Conservation (phyloP, 352 stramenopile species). For the Pythium coloratum region DNA sequence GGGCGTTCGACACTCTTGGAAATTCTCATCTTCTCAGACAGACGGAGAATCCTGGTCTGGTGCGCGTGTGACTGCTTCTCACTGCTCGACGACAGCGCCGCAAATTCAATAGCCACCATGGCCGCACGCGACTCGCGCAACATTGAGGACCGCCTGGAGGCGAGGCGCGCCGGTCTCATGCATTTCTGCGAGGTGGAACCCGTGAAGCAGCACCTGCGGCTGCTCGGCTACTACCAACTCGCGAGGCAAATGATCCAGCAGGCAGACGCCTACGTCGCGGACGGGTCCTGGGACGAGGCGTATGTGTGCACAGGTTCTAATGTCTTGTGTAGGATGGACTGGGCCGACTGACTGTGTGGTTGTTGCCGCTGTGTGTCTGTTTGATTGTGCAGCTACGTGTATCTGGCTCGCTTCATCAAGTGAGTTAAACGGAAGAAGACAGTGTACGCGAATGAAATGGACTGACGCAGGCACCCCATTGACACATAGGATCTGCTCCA, state of each 20-base stretch:
- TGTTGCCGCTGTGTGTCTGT: background rate
- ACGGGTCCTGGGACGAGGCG: slow-evolving; percentile 72
- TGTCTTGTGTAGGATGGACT: too few relatives aligned
- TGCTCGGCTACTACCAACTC: slow-evolving; percentile 72
- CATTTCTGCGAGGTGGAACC: slow-evolving; percentile 60
- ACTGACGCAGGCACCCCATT: background rate
- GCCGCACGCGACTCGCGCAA: slow-evolving; percentile 19
- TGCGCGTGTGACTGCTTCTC: background rate
- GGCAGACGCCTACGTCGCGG: slow-evolving; percentile 63
- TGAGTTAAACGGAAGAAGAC: slow-evolving; percentile 22
- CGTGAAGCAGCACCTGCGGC: slow-evolving; percentile 61
- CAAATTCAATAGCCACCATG: background rate
- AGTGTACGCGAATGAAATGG: background rate
- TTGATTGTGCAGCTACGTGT: slow-evolving; percentile 60
- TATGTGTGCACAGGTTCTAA: too few relatives aligned
- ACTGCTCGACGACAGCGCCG: background rate
- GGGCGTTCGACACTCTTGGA: slow-evolving; percentile 1
- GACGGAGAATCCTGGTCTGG: background rate
- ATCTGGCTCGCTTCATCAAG: slow-evolving; percentile 83
- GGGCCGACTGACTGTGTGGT: background rate
- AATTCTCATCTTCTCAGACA: background rate
- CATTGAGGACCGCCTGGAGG: slow-evolving; percentile 50
- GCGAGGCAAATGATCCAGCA: slow-evolving; percentile 77
- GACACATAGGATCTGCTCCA: slow-evolving; percentile 59
- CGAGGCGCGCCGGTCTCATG: slow-evolving; percentile 56